These are phyloP conservation scores for Nannochloropsis oceanica DNA, from an alignment of 108 stramenopile genomes.

Conservation along the genomic window DNA sequence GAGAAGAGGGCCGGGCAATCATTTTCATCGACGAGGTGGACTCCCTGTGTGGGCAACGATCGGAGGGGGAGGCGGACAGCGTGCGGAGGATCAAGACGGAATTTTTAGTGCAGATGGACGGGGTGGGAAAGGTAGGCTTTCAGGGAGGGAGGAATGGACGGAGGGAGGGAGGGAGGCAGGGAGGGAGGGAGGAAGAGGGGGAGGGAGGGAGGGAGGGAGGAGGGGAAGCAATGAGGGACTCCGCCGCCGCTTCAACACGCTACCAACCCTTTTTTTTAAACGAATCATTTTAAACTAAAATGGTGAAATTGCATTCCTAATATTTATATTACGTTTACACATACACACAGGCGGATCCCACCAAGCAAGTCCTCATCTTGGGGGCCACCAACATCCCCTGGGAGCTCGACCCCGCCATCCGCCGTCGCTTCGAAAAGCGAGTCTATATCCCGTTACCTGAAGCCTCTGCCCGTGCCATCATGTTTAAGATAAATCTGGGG, in stretches of 20 bases:
- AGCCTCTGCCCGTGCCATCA: conserved; percentile 57
- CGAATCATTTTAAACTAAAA: background rate
- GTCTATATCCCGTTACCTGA: conserved; percentile 97
- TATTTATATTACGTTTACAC: background rate
- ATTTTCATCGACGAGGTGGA: conserved; percentile 98
- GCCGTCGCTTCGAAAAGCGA: conserved; percentile 95
- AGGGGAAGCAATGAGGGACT: background rate
- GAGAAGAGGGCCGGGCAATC: conserved; percentile 64
- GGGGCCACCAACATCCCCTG: conserved; percentile 97
- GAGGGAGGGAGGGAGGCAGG: background rate
- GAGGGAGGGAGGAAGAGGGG: background rate
- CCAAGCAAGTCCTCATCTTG: conserved; percentile 49
- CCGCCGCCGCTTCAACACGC: background rate
- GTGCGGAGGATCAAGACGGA: conserved; percentile 90
- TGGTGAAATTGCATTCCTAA: background rate
- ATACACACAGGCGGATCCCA: no score
- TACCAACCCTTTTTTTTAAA: background rate
- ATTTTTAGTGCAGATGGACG: conserved; percentile 99
- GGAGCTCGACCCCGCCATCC: conserved; percentile 98
- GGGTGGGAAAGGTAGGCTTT: conserved; percentile 51
- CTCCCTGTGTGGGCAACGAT: conserved; percentile 68
- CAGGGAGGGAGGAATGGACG: conserved; percentile 22
- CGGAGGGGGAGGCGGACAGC: conserved; percentile 79
- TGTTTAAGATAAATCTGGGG: conserved; percentile 70
- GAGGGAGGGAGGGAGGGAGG: background rate